Evolutionary conservation across 345 rosid genomes (phyloP), one percentile per base, ranked within the genome.

Genomic region (Eucalyptus lansdowneana): DNA sequence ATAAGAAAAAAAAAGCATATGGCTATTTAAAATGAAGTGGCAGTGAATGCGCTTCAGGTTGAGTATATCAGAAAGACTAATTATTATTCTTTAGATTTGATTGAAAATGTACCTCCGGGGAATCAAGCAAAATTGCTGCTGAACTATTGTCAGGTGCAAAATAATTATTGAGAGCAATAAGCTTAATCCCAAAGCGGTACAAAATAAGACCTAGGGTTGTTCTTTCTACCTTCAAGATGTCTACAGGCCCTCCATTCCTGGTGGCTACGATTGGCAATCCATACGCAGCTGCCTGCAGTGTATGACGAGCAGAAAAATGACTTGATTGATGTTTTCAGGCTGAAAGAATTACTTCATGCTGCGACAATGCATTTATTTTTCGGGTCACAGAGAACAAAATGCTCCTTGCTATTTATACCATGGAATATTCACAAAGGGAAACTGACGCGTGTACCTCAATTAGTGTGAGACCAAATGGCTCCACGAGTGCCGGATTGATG

Each of bases 181-280:
- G 27, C 83, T 37, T 37, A 40, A 37, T 51, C 58, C 45, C n/a
- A 49, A 53, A 50, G 49, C 44, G 27, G 37, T 27, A 86, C 27
- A 53, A 49, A 34, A 25, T 80, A 88, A 69, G 85, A 90, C 40
- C 50, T 47, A 34, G 87, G 88, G 86, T 88, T 40, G 19, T 44
- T 44, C 90, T 86, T 83, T 47, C 90, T 90, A 95, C 96, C 96
- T 94, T 94, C 88, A 93, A 80, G 90, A 95, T 95, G 86, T 94
- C 96, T 45, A 94, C 95, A 14, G 96, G 97, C 88, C 97, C 96
- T 58, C 97, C 97, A 72, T 95, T 95, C 90, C 93, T 93, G 22
- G 97, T 94, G 54, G 97, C 96, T 11, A 95, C 97, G 69, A 93
- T 93, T 7, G 97, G 97, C 89, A 94, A 92, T 86, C 96, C 96